Evolutionary conservation across 345 rosid genomes (phyloP).

Genomic region (Excoecaria cochinchinensis): DNA sequence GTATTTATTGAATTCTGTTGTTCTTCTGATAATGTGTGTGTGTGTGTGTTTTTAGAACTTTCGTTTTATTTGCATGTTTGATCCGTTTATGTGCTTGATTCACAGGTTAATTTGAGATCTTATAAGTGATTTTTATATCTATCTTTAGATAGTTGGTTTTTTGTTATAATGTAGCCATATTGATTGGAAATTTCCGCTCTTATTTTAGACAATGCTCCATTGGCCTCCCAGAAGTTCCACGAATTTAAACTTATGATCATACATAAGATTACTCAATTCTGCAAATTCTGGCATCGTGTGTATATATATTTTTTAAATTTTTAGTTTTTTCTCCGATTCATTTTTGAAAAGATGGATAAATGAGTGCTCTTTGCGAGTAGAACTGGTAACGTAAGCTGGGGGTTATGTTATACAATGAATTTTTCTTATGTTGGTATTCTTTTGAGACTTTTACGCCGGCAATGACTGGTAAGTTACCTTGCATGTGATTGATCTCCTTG

Average conservation of each 20-base stretch:
- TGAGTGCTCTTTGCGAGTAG: background rate
- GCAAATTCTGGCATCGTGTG: background rate
- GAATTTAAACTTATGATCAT: constrained; percentile 2
- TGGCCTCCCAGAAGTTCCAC: background rate
- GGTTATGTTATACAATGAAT: background rate
- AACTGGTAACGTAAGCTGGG: background rate
- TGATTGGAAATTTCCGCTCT: background rate
- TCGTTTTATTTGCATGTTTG: background rate
- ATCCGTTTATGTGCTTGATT: constrained; percentile 3
- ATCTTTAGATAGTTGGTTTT: background rate
- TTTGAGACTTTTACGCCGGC: background rate
- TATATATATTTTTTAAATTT: no score
- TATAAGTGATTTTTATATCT: background rate
- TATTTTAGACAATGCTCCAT: background rate
- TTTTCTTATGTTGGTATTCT: background rate
- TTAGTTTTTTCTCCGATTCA: background rate
- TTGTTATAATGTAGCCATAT: background rate
- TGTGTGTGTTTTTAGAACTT: background rate
- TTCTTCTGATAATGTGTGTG: background rate
- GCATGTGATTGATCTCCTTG: background rate
- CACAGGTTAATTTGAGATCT: background rate
- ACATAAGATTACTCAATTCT: background rate
- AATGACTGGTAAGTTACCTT: background rate
- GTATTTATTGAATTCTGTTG: background rate
- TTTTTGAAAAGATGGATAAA: background rate